Percentiles rank a stretch among this genome's conserved stretches.
Conservation (phyloP, 2,329 filamentous ascomycete species). For the Fusarium sp. region DNA sequence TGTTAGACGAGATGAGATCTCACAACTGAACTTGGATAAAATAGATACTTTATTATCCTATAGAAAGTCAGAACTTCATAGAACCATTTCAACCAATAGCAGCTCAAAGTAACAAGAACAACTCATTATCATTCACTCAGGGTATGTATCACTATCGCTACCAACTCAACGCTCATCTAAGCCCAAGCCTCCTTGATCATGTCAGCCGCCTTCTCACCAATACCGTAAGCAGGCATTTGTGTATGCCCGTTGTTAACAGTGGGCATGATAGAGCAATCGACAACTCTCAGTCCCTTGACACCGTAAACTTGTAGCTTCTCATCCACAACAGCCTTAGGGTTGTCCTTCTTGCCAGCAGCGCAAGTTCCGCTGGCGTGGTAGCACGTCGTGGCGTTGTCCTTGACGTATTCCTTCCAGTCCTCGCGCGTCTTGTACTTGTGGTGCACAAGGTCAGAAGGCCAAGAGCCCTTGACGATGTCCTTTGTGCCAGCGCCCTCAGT, state of each 20-base stretch:
- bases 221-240: conserved; percentile 69
- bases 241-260: conserved; percentile 61
- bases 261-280: conserved; percentile 66
- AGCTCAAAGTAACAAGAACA: neutral
- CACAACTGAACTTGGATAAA: too few species aligned
- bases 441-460: conserved; percentile 65
- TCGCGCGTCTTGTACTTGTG: conserved; percentile 62
- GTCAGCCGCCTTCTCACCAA: conserved; percentile 65
- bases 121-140: neutral
- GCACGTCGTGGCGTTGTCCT: conserved; percentile 70
- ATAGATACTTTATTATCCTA: neutral
- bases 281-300: conserved; percentile 65
- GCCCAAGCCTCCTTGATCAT: conserved; percentile 58
- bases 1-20: neutral
- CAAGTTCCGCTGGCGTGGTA: conserved; percentile 50
- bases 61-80: neutral
- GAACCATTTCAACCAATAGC: neutral
- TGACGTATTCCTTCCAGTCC: conserved; percentile 69
- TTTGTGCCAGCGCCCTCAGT: conserved; percentile 68
- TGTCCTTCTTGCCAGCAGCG: conserved; percentile 54
- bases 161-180: neutral
- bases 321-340: conserved; percentile 67
- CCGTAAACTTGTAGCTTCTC: conserved; percentile 65
- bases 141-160: neutral
- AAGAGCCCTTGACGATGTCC: conserved; percentile 69